A percentile compares a stretch with the other conserved stretches of the same genome.
Evolutionary conservation across 2,329 filamentous ascomycete species (phyloP).

Genomic region (Curvularia sp.): DNA sequence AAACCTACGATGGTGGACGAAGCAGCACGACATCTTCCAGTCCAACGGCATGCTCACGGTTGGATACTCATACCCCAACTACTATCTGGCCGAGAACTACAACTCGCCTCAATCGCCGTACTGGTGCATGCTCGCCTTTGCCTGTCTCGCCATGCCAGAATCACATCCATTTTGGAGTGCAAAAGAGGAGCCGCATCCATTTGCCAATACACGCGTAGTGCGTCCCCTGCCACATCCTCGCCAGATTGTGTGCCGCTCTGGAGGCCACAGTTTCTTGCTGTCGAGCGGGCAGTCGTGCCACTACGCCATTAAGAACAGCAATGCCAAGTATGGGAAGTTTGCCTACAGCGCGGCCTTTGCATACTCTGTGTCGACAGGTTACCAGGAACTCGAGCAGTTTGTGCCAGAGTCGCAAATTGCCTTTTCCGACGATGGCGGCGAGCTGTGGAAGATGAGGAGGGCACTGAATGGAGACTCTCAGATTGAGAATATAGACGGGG

Average conservation of each 20-base stretch:
- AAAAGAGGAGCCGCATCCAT: constrained; percentile 67
- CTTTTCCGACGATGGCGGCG: constrained; percentile 77
- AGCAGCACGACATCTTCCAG: constrained; percentile 76
- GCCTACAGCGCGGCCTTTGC: constrained; percentile 78
- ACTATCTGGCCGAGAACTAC: constrained; percentile 84
- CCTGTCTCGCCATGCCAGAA: constrained; percentile 72
- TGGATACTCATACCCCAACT: constrained; percentile 80
- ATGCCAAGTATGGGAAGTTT: constrained; percentile 82
- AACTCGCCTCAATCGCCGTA: constrained; percentile 77
- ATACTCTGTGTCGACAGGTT: constrained; percentile 78
- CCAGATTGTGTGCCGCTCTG: constrained; percentile 74
- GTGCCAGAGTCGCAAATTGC: constrained; percentile 78
- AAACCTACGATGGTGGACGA: constrained; percentile 81
- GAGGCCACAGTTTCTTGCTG: constrained; percentile 78
- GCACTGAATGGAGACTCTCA: constrained; percentile 67
- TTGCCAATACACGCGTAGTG: constrained; percentile 63
- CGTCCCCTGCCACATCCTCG: constrained; percentile 71
- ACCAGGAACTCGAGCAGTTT: constrained; percentile 78
- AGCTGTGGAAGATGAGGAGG: constrained; percentile 79
- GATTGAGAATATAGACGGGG: constrained; percentile 63
- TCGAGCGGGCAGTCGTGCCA: constrained; percentile 78
- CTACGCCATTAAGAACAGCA: constrained; percentile 81
- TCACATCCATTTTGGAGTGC: constrained; percentile 78
- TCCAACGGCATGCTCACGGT: constrained; percentile 76
- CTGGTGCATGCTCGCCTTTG: constrained; percentile 81